Evolutionary conservation across 148 eudicot genomes (phyloP).

Genomic region (Nepenthes gracilis): DNA sequence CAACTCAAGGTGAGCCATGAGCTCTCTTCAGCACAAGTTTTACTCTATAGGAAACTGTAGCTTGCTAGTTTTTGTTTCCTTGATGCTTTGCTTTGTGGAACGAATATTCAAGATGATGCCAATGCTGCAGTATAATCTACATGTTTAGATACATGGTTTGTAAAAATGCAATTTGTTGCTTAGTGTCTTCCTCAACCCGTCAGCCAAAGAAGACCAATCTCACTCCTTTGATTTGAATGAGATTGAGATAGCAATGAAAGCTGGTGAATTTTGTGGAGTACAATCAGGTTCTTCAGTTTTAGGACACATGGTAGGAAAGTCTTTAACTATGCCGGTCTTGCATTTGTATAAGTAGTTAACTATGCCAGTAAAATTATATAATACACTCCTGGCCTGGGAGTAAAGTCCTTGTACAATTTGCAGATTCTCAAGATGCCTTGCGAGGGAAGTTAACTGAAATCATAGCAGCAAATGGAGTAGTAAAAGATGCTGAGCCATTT

Average conservation of each 20-base stretch:
- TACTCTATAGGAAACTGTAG: neutral
- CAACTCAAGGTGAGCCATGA: slow-evolving; percentile 21
- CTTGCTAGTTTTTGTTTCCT: neutral
- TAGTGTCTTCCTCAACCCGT: no score
- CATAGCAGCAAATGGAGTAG: slow-evolving; percentile 8
- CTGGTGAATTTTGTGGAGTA: no score
- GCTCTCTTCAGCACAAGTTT: neutral
- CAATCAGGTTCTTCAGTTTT: no score
- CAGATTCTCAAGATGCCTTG: slow-evolving; percentile 25
- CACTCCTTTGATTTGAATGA: no score
- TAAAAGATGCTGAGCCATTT: slow-evolving; percentile 13
- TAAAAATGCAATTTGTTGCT: no score
- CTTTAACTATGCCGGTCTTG: neutral
- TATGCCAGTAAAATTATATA: neutral
- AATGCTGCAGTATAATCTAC: no score
- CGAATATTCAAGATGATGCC: no score
- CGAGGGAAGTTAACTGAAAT: slow-evolving; percentile 12
- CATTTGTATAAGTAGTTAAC: neutral
- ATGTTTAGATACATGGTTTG: no score
- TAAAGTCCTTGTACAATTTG: neutral
- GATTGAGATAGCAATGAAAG: no score
- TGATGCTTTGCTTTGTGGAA: no score
- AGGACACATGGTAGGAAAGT: no score
- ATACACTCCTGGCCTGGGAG: neutral
- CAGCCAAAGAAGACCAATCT: no score